These are phyloP conservation scores for Mycogone perniciosa DNA, from an alignment of 2,329 filamentous ascomycete species.

Conservation along the genomic window DNA sequence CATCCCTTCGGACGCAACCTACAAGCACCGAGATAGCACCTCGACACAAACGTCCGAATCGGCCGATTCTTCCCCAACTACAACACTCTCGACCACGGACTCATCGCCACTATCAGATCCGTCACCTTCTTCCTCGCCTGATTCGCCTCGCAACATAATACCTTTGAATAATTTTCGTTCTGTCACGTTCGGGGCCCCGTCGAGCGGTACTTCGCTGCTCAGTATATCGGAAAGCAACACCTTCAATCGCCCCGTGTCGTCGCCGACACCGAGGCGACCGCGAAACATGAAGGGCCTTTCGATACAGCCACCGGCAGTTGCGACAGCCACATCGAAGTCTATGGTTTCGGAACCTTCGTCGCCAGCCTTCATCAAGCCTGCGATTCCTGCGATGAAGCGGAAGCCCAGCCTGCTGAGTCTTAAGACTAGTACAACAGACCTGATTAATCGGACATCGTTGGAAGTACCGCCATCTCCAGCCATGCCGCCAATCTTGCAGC, in stretches of 20 bases:
- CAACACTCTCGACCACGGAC: conserved; percentile 86
- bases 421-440: conserved; percentile 60
- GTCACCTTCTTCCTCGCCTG: conserved; percentile 85
- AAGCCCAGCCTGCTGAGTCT: conserved; percentile 74
- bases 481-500: conserved; percentile 53
- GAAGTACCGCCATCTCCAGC: conserved; percentile 52
- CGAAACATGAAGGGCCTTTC: conserved; percentile 81
- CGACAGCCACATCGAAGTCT: conserved; percentile 40
- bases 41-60: conserved; percentile 76
- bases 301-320: conserved; percentile 57
- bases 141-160: conserved; percentile 73
- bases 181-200: conserved; percentile 47
- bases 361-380: conserved; percentile 74
- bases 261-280: conserved; percentile 62
- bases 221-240: conserved; percentile 36
- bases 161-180: conserved; percentile 63
- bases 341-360: conserved; percentile 61
- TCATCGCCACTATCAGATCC: conserved; percentile 85
- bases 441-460: conserved; percentile 41
- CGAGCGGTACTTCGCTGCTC: conserved; percentile 34
- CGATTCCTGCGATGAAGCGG: conserved; percentile 62
- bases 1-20: conserved; percentile 43
- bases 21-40: conserved; percentile 70
- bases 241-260: conserved; percentile 57
- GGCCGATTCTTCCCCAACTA: conserved; percentile 90